Conservation (phyloP, 2,329 filamentous ascomycete genomes). For the Colletotrichum destructivum region DNA sequence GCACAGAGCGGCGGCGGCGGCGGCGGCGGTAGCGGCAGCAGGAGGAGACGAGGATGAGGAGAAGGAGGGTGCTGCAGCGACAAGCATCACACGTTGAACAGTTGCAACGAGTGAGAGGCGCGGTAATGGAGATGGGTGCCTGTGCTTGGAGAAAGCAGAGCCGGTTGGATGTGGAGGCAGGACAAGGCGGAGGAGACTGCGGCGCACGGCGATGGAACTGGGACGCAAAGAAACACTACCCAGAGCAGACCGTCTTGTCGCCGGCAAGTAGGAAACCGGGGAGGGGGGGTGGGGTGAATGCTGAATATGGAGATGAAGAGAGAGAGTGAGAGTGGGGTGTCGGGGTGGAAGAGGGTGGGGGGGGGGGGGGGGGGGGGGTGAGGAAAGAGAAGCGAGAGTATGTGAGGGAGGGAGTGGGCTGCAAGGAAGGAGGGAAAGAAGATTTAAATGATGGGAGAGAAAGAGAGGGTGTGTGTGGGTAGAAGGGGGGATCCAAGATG, state of each 20-base stretch:
- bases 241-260: conserved; percentile 35
- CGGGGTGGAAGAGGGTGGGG: background rate
- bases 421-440: conserved; percentile 7
- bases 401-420: background rate
- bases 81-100: conserved; percentile 19
- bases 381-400: conserved; percentile 21
- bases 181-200: conserved; percentile 17
- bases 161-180: conserved; percentile 26
- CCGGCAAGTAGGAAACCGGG: conserved; percentile 18
- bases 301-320: conserved; percentile 7
- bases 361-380: background rate
- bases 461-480: conserved; percentile 12
- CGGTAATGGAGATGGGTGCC: conserved; percentile 21
- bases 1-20: conserved; percentile 14
- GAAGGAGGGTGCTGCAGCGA: conserved; percentile 1
- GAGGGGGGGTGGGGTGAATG: conserved; percentile 9
- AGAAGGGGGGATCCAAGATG: background rate
- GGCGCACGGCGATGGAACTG: conserved; percentile 24
- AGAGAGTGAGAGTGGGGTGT: conserved; percentile 13
- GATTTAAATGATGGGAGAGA: background rate
- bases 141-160: conserved; percentile 26
- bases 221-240: conserved; percentile 37
- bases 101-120: conserved; percentile 17
- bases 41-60: background rate
- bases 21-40: background rate